Base-by-base conservation (phyloP, 1,284 basidiomycete genomes). In the Boletus smithii region DNA sequence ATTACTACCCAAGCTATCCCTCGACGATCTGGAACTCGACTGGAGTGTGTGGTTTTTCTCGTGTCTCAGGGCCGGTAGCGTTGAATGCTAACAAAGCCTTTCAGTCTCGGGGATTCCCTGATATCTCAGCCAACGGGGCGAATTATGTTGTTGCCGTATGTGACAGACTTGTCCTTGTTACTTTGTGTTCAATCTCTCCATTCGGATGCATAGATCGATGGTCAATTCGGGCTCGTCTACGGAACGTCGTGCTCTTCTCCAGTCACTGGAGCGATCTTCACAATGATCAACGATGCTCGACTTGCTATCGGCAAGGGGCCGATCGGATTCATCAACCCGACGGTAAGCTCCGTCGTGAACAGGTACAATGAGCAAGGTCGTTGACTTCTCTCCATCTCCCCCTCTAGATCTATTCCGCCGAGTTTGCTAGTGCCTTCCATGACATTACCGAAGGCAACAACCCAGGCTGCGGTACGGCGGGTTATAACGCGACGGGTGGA, bases 211-310 rank as follows among this genome's bases (percentile, higher is more conserved):
- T 5, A 60, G 58, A 4, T 70, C 13, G 55, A 72, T 38, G 70
- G 73, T 30, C 1, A 1, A 3, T 71, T 73, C 43, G 40, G n/a
- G 1, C 57, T 63, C 8, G 62, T 69, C 1, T 60, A 38, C 32
- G 71, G 68, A 27, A 73, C 69, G 0, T 73, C 70, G 0, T 57
- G 56, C 4, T 58, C 70, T 8, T 36, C 67, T 10, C 77, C 76
- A 2, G 68, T 71, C 6, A 45, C 66, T 20, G 70, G 69, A 7
- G 63, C 71, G 4, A 67, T 79, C 31, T 55, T 79, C 20, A 68
- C 75, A 1, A 62, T 77, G 55, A 63, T 79, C 40, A 79, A 79
- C 49, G 76, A 79, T 56, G 72, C 69, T 5, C 63, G 71, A 8
- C 51, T 75, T 29, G 59, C 62, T 4, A 1, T 50, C 3, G 68